A percentile compares a stretch with the other conserved stretches of the same genome.
phyloP scores from a whole-genome alignment of 257 asterid genomes.

The Fraxinus excelsior region DNA sequence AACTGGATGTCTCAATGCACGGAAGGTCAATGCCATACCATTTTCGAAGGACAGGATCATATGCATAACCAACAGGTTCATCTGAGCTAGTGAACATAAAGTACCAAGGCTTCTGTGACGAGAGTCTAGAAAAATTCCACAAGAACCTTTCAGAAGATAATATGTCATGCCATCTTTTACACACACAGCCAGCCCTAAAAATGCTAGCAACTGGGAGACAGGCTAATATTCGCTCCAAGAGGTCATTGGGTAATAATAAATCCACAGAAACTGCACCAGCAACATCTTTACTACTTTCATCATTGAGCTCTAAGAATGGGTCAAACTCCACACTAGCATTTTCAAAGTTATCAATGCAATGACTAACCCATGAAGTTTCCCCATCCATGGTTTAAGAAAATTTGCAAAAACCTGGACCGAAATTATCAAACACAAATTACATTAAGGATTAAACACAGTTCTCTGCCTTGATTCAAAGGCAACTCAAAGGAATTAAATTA shows the following conservation, averaged over 20 bases:
- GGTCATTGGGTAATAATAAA: conserved; percentile 74
- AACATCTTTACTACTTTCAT: conserved; percentile 50
- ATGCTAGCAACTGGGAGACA: conserved; percentile 82
- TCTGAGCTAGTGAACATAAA: conserved; percentile 96
- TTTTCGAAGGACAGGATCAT: conserved; percentile 72
- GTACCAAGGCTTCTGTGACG: conserved; percentile 85
- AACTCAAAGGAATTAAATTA: not conserved
- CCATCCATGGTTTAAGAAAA: conserved; percentile 62
- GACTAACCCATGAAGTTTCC: conserved; percentile 88
- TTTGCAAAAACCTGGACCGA: conserved; percentile 16
- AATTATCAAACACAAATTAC: conserved; percentile 1
- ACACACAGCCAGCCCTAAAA: conserved; percentile 77
- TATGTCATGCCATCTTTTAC: conserved; percentile 83
- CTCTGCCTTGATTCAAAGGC: not conserved
- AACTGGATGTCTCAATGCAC: conserved; percentile 64
- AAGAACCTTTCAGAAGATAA: conserved; percentile 70
- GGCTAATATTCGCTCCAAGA: conserved; percentile 78
- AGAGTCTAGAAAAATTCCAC: conserved; percentile 56
- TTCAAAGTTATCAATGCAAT: conserved; percentile 42
- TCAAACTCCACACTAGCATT: conserved; percentile 34
- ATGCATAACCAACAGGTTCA: conserved; percentile 81
- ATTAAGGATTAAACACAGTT: not conserved
- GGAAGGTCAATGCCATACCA: conserved; percentile 92
- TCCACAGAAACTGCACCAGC: conserved; percentile 55
- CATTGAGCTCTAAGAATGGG: conserved; percentile 50